Percentiles rank a stretch among this genome's conserved stretches.
These are phyloP conservation scores for Apophysomyces variabilis DNA, from an alignment of 371 early-diverging fungal genomes.

Conservation along the genomic window DNA sequence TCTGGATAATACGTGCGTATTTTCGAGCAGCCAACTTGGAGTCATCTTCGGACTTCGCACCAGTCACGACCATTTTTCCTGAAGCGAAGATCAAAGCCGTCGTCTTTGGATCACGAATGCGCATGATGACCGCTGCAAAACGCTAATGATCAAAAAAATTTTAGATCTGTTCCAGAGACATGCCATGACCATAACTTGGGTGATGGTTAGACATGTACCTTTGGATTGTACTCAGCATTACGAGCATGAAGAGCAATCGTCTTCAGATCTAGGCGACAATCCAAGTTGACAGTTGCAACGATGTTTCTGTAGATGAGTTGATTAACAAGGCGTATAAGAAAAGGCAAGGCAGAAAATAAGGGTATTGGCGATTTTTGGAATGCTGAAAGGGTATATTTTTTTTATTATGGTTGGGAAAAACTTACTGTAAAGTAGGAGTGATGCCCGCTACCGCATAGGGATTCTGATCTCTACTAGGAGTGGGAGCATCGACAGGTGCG, in stretches of 20 bases:
- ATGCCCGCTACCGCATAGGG: conserved; percentile 74
- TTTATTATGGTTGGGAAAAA: conserved; percentile 20
- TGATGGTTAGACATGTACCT: conserved; percentile 66
- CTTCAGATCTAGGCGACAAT: conserved; percentile 99
- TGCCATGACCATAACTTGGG: conserved; percentile 9
- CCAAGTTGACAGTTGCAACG: conserved; percentile 99
- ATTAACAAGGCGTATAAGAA: conserved; percentile 19
- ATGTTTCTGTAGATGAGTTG: conserved; percentile 80
- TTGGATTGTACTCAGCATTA: conserved; percentile 99
- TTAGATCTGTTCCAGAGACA: conserved; percentile 19
- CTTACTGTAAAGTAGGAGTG: conserved; percentile 87
- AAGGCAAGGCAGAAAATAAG: conserved; percentile 13
- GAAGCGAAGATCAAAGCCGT: conserved; percentile 99
- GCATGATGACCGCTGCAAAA: conserved; percentile 99
- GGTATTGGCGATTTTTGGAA: not conserved
- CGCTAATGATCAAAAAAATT: conserved; percentile 70
- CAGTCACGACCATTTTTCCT: conserved; percentile 99
- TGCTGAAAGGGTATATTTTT: conserved; percentile 6
- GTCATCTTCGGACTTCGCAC: conserved; percentile 96
- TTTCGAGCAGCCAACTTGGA: conserved; percentile 98
- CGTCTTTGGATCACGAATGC: conserved; percentile 99
- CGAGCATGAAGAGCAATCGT: conserved; percentile 99
- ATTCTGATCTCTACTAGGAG: conserved; percentile 57
- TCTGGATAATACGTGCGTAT: conserved; percentile 99
- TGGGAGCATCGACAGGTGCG: conserved; percentile 55